These are phyloP conservation scores for Sungouiella blattae DNA, from an alignment of 805 yeast genomes.

Conservation along the genomic window DNA sequence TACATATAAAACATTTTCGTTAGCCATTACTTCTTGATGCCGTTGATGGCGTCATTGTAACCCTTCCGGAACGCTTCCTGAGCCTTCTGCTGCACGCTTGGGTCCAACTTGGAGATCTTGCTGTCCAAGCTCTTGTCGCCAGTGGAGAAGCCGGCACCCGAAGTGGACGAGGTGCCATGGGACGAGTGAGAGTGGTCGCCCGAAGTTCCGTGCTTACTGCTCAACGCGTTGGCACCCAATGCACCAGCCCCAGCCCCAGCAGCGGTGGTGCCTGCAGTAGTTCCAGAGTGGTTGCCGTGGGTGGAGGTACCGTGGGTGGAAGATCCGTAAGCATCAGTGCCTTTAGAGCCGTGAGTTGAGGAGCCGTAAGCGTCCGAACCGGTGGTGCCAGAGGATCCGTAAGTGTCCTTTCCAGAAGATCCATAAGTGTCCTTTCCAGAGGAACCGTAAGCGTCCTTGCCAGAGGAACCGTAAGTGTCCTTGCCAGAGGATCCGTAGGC, in stretches of 20 bases:
- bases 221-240: slow-evolving; percentile 1
- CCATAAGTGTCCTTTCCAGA: slow-evolving; percentile 14
- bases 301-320: slow-evolving; percentile 10
- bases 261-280: not conserved
- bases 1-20: not conserved
- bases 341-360: slow-evolving; percentile 3
- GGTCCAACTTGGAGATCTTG: slow-evolving; percentile 33
- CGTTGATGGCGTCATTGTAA: slow-evolving; percentile 30
- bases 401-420: slow-evolving; percentile 13
- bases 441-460: slow-evolving; percentile 7
- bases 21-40: slow-evolving; percentile 6
- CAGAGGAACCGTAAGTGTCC: slow-evolving; percentile 10
- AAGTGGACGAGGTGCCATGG: not conserved
- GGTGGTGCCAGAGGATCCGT: slow-evolving; percentile 13
- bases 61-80: slow-evolving; percentile 39
- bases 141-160: slow-evolving; percentile 25
- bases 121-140: slow-evolving; percentile 34
- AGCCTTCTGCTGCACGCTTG: slow-evolving; percentile 34
- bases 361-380: slow-evolving; percentile 15
- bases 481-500: too few species aligned
- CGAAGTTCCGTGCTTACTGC: slow-evolving; percentile 2
- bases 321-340: slow-evolving; percentile 10
- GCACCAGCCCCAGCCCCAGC: slow-evolving; percentile 8
- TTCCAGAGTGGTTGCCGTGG: slow-evolving; percentile 1
- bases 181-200: slow-evolving; percentile 6